phyloP scores from a whole-genome alignment of 1,139 yeast genomes.

The Torulaspora pretoriensis region DNA sequence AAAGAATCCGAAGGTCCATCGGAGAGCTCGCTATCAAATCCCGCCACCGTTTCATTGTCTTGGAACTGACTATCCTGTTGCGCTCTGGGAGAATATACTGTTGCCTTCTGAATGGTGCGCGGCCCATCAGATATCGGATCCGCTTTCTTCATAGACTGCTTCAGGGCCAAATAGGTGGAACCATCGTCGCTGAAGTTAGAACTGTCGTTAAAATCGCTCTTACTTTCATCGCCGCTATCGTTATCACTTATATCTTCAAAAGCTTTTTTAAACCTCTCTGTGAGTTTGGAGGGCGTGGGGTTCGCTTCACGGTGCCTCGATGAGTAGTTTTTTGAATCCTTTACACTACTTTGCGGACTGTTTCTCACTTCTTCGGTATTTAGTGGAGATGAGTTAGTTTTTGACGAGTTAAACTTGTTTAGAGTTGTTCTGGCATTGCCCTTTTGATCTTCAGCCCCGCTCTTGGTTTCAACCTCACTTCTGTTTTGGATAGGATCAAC shows the following conservation, averaged over 20 bases:
- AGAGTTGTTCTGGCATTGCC: neutral
- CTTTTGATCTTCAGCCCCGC: neutral
- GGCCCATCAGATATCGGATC: conserved; percentile 4
- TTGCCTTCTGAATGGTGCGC: conserved; percentile 6
- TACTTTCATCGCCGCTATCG: conserved; percentile 12
- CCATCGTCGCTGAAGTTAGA: conserved; percentile 14
- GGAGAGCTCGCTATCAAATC: conserved; percentile 4
- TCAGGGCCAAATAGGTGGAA: conserved; percentile 11
- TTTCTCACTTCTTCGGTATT: neutral
- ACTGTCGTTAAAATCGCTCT: conserved; percentile 11
- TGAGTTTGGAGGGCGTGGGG: conserved; percentile 11
- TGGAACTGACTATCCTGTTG: conserved; percentile 6
- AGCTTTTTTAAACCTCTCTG: conserved; percentile 13
- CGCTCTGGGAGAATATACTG: conserved; percentile 10
- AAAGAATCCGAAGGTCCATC: conserved; percentile 6
- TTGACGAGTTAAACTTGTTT: neutral
- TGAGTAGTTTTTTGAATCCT: neutral
- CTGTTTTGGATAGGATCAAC: neutral
- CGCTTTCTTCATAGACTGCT: conserved; percentile 9
- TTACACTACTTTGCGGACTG: neutral
- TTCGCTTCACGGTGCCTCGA: conserved; percentile 5
- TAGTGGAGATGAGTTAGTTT: neutral
- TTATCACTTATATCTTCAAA: conserved; percentile 14
- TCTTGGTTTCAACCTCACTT: neutral
- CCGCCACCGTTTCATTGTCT: conserved; percentile 4